A percentile compares a stretch with the other conserved stretches of the same genome.
These are phyloP conservation scores for Saccharomyces hybrid DNA, from an alignment of 1,139 yeast genomes.

Conservation along the genomic window DNA sequence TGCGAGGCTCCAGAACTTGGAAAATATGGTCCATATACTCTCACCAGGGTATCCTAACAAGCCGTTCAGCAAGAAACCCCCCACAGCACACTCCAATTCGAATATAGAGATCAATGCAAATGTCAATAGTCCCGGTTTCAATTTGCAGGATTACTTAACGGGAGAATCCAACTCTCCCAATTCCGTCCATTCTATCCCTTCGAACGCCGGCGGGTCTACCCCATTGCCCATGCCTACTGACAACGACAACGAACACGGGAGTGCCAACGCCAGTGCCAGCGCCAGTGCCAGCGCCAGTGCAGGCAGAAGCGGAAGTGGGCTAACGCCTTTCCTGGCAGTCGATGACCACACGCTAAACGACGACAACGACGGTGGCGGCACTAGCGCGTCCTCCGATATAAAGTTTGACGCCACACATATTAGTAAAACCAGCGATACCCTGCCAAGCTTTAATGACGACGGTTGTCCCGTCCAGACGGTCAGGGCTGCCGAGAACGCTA, in stretches of 20 bases:
- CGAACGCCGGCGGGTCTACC: background rate
- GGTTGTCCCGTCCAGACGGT: background rate
- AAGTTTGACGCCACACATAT: background rate
- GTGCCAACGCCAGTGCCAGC: background rate
- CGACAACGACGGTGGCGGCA: background rate
- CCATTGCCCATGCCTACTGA: conserved; percentile 1
- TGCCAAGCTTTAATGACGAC: background rate
- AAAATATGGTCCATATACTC: conserved; percentile 20
- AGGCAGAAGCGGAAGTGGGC: conserved; percentile 6
- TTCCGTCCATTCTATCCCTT: background rate
- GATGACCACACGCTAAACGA: conserved; percentile 1
- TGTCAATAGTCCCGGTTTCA: conserved; percentile 7
- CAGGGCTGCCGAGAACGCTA: background rate
- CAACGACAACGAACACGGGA: background rate
- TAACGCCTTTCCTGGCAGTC: background rate
- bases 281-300: background rate
- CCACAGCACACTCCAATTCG: background rate
- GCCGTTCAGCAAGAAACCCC: background rate
- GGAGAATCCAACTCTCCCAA: conserved; percentile 3
- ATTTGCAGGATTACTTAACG: conserved; percentile 13
- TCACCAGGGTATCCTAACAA: conserved; percentile 8
- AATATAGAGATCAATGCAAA: background rate
- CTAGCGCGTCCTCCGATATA: background rate
- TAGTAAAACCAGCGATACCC: background rate
- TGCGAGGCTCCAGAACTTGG: conserved; percentile 26